Base-by-base conservation (phyloP, 805 yeast species). In the Candida orba region DNA sequence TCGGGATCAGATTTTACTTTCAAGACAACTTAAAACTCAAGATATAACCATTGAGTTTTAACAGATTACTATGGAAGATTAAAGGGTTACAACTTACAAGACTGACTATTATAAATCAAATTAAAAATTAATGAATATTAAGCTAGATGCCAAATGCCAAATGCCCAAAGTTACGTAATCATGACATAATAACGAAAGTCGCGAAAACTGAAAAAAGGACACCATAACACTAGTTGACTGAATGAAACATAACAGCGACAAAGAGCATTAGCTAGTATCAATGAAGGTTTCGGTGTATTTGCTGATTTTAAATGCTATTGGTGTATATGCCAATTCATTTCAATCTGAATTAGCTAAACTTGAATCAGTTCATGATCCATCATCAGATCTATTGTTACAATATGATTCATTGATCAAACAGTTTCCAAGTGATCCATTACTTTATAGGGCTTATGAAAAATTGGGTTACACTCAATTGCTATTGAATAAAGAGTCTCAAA, bases 391-490 rank as follows among this genome's bases (percentile, higher is more conserved):
- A 3, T 36, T 57, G 25, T 41, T 36, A 20, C 41, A 45, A 4
- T 58, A 51, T 42, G 60, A 56, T 31, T 20, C 42, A 2, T 34
- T 58, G 14, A 34, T 45, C 31, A 48, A 48, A 18, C 43, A 49
- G 10, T 9, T 32, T 3, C 40, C 46, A 2, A 42, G 37, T 4
- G 54, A 40, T 14, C 45, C 56, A 8, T 9, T 53, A 6, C 46
- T 73, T 15, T 62, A 78, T 0, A 75, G 72, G 48, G 59, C 80
- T 1, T 69, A 72, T 47, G 79, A 75, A 56, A 81, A 78, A 55
- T 71, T 73, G 43, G 89, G 87, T 0, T 57, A 81, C 36, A 73
- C 82, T 3, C 81, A 81, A 42, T 60, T 79, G 42, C 71, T 79
- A 13, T 54, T 79, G 48, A 77, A 77, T 30, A 75, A 74, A 45